Evolutionary conservation across 768 basidiomycete species (phyloP).

Genomic region (Suillus hirtellus): DNA sequence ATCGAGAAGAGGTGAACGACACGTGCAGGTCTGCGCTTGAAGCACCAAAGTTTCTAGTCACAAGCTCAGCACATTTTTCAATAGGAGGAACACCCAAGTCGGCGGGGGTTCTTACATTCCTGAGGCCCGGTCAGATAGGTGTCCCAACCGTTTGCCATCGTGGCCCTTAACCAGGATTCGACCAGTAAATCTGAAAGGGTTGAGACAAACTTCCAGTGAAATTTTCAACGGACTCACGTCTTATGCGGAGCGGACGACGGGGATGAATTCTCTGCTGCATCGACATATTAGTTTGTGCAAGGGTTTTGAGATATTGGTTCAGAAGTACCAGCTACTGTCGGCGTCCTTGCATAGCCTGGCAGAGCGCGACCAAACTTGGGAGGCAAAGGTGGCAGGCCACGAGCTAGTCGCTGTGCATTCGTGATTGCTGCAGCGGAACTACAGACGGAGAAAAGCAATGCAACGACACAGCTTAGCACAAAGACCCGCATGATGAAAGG

Average conservation of each 20-base stretch:
- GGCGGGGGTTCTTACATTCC: slow-evolving; percentile 22
- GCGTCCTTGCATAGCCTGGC: slow-evolving; percentile 27
- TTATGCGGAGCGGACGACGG: slow-evolving; percentile 11
- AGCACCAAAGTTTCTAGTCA: slow-evolving; percentile 30
- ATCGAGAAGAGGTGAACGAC: slow-evolving; percentile 29
- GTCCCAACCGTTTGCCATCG: slow-evolving; percentile 33
- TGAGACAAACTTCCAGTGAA: slow-evolving; percentile 6
- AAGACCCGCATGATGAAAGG: slow-evolving; percentile 11
- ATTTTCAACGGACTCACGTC: slow-evolving; percentile 22
- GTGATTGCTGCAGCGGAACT: slow-evolving; percentile 29
- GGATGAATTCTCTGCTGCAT: slow-evolving; percentile 1
- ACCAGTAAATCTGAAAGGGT: slow-evolving; percentile 29
- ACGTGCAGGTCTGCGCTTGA: slow-evolving; percentile 35
- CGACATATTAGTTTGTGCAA: neutral
- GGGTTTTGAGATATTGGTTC: neutral
- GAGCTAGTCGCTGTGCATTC: slow-evolving; percentile 46
- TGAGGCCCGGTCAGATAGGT: slow-evolving; percentile 34
- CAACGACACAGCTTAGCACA: slow-evolving; percentile 17
- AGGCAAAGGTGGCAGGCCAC: slow-evolving; percentile 43
- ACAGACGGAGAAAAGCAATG: slow-evolving; percentile 25
- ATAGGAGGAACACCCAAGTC: neutral
- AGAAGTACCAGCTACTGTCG: slow-evolving; percentile 28
- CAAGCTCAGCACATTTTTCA: neutral
- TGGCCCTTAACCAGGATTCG: slow-evolving; percentile 38
- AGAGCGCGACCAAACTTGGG: slow-evolving; percentile 32